These are phyloP conservation scores for Chlamydomonas eustigma DNA, from an alignment of 139 green algal genomes.

Conservation along the genomic window DNA sequence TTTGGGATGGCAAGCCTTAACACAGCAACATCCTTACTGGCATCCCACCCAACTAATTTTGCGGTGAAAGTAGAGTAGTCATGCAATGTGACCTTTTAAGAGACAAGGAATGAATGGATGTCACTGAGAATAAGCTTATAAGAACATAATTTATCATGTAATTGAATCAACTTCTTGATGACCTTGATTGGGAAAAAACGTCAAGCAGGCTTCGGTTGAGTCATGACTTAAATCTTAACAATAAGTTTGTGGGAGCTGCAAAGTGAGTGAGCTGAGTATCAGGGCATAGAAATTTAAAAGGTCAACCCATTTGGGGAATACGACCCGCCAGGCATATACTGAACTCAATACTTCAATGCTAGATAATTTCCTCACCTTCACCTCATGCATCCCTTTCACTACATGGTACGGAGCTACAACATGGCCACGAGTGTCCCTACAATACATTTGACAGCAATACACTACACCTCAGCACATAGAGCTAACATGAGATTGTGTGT, in stretches of 20 bases:
- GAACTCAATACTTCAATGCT: too few relatives aligned
- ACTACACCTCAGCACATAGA: too few relatives aligned
- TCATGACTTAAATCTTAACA: too few relatives aligned
- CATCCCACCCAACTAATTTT: conserved; percentile 47
- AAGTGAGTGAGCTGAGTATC: too few relatives aligned
- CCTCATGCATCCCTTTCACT: conserved; percentile 31
- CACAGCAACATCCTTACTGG: conserved; percentile 73
- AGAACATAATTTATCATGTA: background rate
- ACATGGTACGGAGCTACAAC: conserved; percentile 78
- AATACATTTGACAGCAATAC: too few relatives aligned
- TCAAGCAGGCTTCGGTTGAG: too few relatives aligned
- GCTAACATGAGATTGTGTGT: too few relatives aligned
- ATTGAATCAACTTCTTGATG: background rate
- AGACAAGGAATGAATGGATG: background rate
- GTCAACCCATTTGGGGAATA: too few relatives aligned
- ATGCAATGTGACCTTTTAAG: conserved; percentile 67
- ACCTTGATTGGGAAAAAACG: too few relatives aligned
- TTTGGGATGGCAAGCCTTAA: conserved; percentile 54
- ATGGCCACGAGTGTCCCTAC: conserved; percentile 56
- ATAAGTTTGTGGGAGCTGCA: too few relatives aligned
- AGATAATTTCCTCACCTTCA: conserved; percentile 51
- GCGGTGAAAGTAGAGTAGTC: conserved; percentile 57
- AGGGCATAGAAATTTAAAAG: too few relatives aligned
- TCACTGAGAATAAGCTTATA: background rate
- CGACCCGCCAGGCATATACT: too few relatives aligned